phyloP scores from a whole-genome alignment of 345 rosid genomes.

The Citrus hindsii region DNA sequence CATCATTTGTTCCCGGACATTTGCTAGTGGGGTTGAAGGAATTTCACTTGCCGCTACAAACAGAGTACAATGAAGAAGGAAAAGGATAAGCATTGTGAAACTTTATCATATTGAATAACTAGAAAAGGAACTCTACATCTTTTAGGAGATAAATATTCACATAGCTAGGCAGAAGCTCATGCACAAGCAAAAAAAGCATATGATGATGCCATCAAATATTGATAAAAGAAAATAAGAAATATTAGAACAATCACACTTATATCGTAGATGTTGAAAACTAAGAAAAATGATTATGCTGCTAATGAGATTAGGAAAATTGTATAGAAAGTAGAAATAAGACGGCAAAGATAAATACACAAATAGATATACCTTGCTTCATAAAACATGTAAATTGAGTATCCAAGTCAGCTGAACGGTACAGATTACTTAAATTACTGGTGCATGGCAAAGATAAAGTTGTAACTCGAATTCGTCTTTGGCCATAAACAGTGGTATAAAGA shows the following conservation, averaged over 20 bases:
- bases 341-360: not conserved
- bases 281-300: not conserved
- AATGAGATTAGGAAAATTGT: not conserved
- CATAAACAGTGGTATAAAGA: conserved; percentile 86
- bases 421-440: conserved; percentile 80
- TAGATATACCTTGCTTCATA: conserved; percentile 82
- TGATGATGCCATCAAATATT: not conserved
- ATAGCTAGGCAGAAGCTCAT: not conserved
- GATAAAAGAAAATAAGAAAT: not conserved
- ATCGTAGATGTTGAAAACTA: not conserved
- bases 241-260: not conserved
- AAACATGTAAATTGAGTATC: conserved; percentile 93
- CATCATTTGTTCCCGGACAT: conserved; percentile 69
- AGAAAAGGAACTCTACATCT: not conserved
- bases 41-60: conserved; percentile 70
- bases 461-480: conserved; percentile 96
- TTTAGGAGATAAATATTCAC: not conserved
- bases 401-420: conserved; percentile 93
- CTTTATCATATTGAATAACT: not conserved
- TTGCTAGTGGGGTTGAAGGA: conserved; percentile 58
- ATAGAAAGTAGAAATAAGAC: not conserved
- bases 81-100: conserved; percentile 3
- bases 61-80: conserved; percentile 1
- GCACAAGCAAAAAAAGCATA: not conserved
- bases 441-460: conserved; percentile 86